Percentiles rank a stretch among this genome's conserved stretches.
Conservation (phyloP, 1,284 basidiomycete genomes). For the Pseudozyma sp. region DNA sequence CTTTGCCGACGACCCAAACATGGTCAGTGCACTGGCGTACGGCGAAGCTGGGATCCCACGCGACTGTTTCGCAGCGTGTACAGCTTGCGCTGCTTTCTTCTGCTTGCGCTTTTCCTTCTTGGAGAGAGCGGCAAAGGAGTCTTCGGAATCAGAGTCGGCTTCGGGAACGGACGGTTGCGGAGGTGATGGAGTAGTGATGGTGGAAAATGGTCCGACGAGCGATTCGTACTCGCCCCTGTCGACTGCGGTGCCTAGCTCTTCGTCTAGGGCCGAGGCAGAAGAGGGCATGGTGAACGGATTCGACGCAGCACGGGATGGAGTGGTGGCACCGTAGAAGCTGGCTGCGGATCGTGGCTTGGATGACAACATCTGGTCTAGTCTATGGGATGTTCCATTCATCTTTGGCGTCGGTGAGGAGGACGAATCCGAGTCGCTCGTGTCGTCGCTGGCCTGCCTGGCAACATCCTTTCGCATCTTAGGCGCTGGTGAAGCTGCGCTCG, state of each 20-base stretch:
- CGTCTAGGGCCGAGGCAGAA: constrained; percentile 6
- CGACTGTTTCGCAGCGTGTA: constrained; percentile 8
- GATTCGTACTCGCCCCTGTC: constrained; percentile 46
- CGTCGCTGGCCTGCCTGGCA: background rate
- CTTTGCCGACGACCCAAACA: background rate
- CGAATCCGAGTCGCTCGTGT: constrained; percentile 9
- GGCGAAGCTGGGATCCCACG: constrained; percentile 27
- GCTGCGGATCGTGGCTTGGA: constrained; percentile 40
- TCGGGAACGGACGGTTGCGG: constrained; percentile 10
- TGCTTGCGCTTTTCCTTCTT: constrained; percentile 43
- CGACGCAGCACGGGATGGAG: background rate
- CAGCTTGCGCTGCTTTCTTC: constrained; percentile 34
- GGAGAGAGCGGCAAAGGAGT: constrained; percentile 8
- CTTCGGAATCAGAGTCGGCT: constrained; percentile 15
- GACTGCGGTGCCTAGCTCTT: constrained; percentile 42
- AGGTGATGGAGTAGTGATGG: background rate
- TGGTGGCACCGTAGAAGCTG: constrained; percentile 36
- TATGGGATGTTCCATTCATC: constrained; percentile 12
- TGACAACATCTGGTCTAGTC: constrained; percentile 32
- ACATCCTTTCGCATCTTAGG: background rate
- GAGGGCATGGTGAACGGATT: constrained; percentile 31
- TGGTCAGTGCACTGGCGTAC: constrained; percentile 31
- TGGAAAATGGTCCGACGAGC: constrained; percentile 17
- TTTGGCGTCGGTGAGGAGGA: background rate
- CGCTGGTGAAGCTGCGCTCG: background rate